Evolutionary conservation across 179 eudicot genomes (phyloP).

Genomic region (Spergularia azorica): DNA sequence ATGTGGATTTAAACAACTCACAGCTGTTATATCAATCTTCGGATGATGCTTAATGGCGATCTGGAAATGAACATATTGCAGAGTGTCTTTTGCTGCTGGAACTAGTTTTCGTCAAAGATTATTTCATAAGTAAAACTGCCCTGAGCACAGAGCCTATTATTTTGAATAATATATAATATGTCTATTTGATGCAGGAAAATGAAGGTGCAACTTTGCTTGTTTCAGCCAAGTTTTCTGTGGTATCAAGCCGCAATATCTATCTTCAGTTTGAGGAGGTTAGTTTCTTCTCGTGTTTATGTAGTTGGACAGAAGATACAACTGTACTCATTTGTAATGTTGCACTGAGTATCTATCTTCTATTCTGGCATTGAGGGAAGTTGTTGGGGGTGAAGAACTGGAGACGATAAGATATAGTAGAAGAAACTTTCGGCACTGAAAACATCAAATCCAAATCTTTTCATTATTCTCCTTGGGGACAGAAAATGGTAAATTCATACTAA

Average conservation of each 20-base stretch:
- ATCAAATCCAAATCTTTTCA: no score
- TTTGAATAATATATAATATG: not conserved
- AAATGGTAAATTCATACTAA: no score
- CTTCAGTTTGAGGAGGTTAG: constrained; percentile 87
- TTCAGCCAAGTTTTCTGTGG: constrained; percentile 78
- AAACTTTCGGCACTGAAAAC: no score
- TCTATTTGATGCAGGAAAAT: constrained; percentile 56
- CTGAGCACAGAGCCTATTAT: not conserved
- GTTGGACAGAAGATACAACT: not conserved
- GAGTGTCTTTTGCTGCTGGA: not conserved
- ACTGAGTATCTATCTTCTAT: no score
- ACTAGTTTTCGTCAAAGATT: not conserved
- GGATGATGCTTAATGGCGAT: no score
- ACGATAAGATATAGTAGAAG: no score
- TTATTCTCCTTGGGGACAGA: no score
- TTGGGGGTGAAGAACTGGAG: no score
- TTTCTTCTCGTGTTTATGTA: not conserved
- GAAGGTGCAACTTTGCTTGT: constrained; percentile 93
- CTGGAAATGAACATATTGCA: not conserved
- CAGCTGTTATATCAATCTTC: no score
- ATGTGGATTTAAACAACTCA: not conserved
- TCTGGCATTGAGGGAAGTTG: no score
- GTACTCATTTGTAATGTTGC: not conserved
- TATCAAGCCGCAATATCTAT: constrained; percentile 75
- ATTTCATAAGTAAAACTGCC: not conserved